These are phyloP conservation scores for Cicer yamashitae DNA, from an alignment of 306 rosid species.

Conservation along the genomic window DNA sequence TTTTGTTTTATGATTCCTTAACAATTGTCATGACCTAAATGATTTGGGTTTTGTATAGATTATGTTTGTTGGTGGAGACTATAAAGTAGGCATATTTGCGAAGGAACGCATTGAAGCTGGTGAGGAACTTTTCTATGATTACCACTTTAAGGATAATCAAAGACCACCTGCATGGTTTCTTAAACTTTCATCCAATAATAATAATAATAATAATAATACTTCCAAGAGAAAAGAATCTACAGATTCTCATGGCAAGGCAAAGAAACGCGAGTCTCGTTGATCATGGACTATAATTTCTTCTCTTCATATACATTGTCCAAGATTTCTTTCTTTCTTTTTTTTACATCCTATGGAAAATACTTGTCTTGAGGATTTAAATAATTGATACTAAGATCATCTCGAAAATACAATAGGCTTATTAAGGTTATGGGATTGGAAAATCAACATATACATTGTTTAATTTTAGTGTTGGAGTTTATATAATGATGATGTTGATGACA, in stretches of 20 bases:
- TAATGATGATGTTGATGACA: too few species aligned
- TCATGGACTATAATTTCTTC: conserved; percentile 7
- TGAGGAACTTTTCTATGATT: conserved; percentile 84
- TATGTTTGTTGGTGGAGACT: conserved; percentile 82
- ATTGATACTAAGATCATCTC: too few species aligned
- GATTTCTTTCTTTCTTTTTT: too few species aligned
- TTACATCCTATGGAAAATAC: too few species aligned
- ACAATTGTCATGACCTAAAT: not conserved
- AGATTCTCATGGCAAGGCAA: conserved; percentile 65
- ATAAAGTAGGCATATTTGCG: conserved; percentile 85
- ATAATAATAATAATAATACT: conserved; percentile 18
- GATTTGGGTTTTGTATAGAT: conserved; percentile 54
- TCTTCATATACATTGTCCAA: not conserved
- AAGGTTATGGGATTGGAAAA: too few species aligned
- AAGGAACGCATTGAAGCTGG: conserved; percentile 73
- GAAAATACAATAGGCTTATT: too few species aligned
- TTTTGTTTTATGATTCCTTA: too few species aligned
- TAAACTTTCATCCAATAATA: conserved; percentile 35
- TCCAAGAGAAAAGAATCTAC: conserved; percentile 63
- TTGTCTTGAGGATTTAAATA: too few species aligned
- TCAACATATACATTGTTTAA: too few species aligned
- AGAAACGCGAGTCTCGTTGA: conserved; percentile 74
- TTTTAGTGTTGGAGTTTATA: too few species aligned
- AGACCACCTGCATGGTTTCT: conserved; percentile 72
- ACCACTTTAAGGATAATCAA: conserved; percentile 59